Percentiles rank a stretch among this genome's conserved stretches.
phyloP scores from a whole-genome alignment of 2,329 filamentous ascomycete genomes.

The Trichoderma atroviride region DNA sequence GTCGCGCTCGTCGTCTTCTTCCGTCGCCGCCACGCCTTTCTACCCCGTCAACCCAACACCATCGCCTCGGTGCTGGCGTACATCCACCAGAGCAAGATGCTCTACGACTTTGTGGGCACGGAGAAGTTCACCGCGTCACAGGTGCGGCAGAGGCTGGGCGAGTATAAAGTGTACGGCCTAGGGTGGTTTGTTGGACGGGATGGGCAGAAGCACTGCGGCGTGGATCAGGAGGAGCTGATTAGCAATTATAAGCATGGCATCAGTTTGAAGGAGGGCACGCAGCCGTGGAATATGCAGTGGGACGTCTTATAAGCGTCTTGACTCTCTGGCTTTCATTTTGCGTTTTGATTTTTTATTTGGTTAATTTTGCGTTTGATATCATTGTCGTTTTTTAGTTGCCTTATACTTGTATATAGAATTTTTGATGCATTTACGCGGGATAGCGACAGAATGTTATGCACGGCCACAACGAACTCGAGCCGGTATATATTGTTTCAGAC shows the following conservation, averaged over 20 bases:
- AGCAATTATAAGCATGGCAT: slow-evolving; percentile 67
- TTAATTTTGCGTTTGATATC: neutral
- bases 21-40: slow-evolving; percentile 67
- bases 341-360: neutral
- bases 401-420: neutral
- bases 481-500: neutral
- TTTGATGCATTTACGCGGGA: slow-evolving; percentile 10
- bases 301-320: slow-evolving; percentile 37
- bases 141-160: slow-evolving; percentile 64
- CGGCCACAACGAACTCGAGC: neutral
- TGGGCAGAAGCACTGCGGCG: slow-evolving; percentile 72
- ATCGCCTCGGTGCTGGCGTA: slow-evolving; percentile 76
- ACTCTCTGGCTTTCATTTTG: neutral
- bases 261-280: slow-evolving; percentile 51
- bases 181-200: slow-evolving; percentile 78
- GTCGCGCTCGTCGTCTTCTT: slow-evolving; percentile 63
- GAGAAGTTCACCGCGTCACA: slow-evolving; percentile 61
- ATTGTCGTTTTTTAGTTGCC: neutral
- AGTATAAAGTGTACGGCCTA: slow-evolving; percentile 67
- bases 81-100: slow-evolving; percentile 80
- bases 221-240: slow-evolving; percentile 74
- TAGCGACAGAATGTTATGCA: neutral
- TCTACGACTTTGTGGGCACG: slow-evolving; percentile 73
- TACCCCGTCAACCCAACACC: slow-evolving; percentile 77
- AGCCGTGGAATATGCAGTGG: slow-evolving; percentile 55